Conservation (phyloP, 1,284 basidiomycete genomes). For the Trametes versicolor region DNA sequence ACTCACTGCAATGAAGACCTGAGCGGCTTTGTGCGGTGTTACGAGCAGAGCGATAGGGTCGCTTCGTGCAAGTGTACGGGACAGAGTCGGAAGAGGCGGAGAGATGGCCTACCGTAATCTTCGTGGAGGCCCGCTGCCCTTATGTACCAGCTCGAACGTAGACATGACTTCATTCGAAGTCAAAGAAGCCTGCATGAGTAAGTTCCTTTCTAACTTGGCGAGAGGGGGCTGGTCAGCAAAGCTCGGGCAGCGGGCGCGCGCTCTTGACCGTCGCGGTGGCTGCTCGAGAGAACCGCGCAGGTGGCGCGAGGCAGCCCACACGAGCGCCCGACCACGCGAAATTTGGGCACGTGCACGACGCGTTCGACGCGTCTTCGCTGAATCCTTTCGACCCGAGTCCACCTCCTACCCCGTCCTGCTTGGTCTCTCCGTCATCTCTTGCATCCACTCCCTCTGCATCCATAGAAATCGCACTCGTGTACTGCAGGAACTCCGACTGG, state of each 20-base stretch:
- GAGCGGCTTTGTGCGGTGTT: no score
- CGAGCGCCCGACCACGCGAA: slow-evolving; percentile 21
- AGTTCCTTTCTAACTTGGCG: not conserved
- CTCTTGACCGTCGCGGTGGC: slow-evolving; percentile 1
- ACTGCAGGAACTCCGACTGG: no score
- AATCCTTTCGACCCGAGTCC: not conserved
- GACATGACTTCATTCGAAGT: no score
- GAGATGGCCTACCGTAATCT: not conserved
- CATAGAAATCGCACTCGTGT: no score
- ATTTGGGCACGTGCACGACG: slow-evolving; percentile 31
- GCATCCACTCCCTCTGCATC: not conserved
- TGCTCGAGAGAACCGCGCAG: slow-evolving; percentile 13
- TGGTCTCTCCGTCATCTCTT: not conserved
- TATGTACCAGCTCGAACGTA: no score
- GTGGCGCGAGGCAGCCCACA: not conserved
- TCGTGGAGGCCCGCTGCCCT: no score
- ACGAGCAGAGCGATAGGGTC: no score
- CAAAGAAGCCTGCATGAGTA: not conserved
- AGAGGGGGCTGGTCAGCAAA: not conserved
- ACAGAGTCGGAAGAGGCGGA: not conserved
- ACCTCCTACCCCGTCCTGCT: not conserved
- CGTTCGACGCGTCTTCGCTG: slow-evolving; percentile 28
- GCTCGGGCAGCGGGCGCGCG: slow-evolving; percentile 4
- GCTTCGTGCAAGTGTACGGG: not conserved
- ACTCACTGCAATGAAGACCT: no score